Evolutionary conservation across 2,329 filamentous ascomycete genomes (phyloP).

Genomic region (Ceratocystis lukuohia): DNA sequence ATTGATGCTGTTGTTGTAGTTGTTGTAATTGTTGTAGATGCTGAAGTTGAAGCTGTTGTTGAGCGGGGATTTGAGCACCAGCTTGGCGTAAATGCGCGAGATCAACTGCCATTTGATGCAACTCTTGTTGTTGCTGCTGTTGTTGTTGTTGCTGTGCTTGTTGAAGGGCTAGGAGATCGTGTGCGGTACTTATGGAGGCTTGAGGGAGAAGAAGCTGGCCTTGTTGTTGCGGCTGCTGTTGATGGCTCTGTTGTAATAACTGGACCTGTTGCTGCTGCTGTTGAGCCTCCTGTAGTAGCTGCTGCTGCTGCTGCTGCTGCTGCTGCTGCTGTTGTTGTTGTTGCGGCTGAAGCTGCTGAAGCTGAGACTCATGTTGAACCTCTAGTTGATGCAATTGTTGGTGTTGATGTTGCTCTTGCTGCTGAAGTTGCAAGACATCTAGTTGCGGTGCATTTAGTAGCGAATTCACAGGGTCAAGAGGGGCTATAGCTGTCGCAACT

Average conservation of each 20-base stretch:
- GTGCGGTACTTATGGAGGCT: background rate
- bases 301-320: conserved; percentile 7
- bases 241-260: conserved; percentile 1
- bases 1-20: conserved; percentile 9
- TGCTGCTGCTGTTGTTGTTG: conserved; percentile 9
- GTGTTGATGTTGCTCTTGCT: conserved; percentile 16
- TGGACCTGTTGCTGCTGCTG: background rate
- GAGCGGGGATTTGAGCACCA: conserved; percentile 12
- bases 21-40: conserved; percentile 8
- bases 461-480: conserved; percentile 16
- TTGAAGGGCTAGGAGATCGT: conserved; percentile 13
- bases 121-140: background rate
- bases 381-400: conserved; percentile 5
- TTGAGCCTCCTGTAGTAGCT: background rate
- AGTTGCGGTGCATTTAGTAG: conserved; percentile 6
- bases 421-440: conserved; percentile 13
- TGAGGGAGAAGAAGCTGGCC: conserved; percentile 11
- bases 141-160: conserved; percentile 14
- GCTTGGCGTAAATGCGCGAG: conserved; percentile 9
- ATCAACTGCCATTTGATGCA: conserved; percentile 15
- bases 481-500: background rate
- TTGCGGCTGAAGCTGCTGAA: conserved; percentile 10
- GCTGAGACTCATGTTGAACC: background rate
- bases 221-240: conserved; percentile 10
- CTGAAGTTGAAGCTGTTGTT: conserved; percentile 5